Evolutionary conservation across 495 filamentous ascomycete genomes (phyloP), one percentile per base, ranked within the genome.

Genomic region (Aspergillus conjunctus): DNA sequence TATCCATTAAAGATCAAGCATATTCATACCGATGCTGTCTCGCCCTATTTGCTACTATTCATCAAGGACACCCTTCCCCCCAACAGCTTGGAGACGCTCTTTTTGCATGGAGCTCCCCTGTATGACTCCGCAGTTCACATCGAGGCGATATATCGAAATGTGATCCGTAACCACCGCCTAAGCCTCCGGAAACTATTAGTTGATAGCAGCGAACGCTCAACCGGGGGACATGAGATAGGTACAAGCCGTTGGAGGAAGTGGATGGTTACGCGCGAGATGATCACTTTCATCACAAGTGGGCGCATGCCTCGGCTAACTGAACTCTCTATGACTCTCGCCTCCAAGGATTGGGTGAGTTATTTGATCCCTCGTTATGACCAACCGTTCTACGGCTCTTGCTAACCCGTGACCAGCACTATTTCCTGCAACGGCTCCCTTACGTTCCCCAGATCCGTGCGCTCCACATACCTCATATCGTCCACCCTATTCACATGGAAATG

Each of bases 31-130:
- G 91, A 97, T 68, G 78, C 78, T 11, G 89, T 93, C n/a, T 92
- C 91, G 0, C 74, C 84, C 18, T 81, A 87, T 21, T 73, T 98
- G n/a, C 85, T 97, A 43, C 78, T 81, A 8, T 96, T 97, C 66
- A 82, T 97, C 53, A 91, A 88, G 58, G 91, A 96, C 61, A 87
- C 91, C 0, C 82, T 97, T 31, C 89, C 87, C 26, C 93, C 93
- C 2, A 90, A 98, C 69, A 88, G 85, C 2, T 76, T 98, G 10
- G 90, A 98, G 72, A 87, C 88, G 20, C 74, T 97, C 17, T 93
- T 92, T 68, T 71, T 98, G 51, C 91, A 95, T 72, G 91, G 97
- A 63, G 81, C 84, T 7, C 80, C 78, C 22, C 74, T 73, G 9
- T 80, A 84, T 57, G 68, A 79, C 17, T 83, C 83, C 1, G 71